Evolutionary conservation across 306 rosid genomes (phyloP), one percentile per base, ranked within the genome.

Genomic region (Glycine tomentella): DNA sequence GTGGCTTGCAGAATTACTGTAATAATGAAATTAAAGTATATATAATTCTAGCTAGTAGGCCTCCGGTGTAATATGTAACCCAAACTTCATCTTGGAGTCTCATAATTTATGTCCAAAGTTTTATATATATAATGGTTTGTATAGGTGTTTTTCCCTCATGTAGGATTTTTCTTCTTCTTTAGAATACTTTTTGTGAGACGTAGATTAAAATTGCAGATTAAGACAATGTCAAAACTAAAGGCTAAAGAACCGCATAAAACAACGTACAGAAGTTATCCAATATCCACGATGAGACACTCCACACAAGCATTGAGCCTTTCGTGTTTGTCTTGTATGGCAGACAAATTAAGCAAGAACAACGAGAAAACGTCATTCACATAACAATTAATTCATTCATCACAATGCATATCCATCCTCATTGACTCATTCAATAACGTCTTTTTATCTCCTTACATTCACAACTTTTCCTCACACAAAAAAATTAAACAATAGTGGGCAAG

Each of bases 291-390:
- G 31, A 25, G 1, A 58, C 51, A n/a, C n/a, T 7, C 51, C 14
- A 4, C 36, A 38, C n/a, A 25, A 25, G 31, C 31, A 25, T 25
- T 25, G 31, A 25, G 31, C 31, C 31, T 45, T 9, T 66, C 63
- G 4, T 38, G 7, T 61, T 79, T 84, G 87, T 84, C 77, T 76
- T 58, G 56, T 80, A 58, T 40, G 10, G 3, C 69, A 79, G 25
- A n/a, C 66, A 31, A 20, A 31, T 15, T 69, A 63, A 17, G 50
- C 56, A 74, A 31, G 5, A 62, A 48, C 71, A 8, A 56, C 3
- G 45, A 72, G 4, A 72, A 83, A 16, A 55, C 57, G 69, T 11
- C 83, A 58, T 9, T 50, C 61, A 14, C 51, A 46, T 48, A 62
- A 76, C 50, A 25, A 45, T 12, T 15, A 20, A 20, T 20, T 36